These are phyloP conservation scores for Abrus pulchellus DNA, from an alignment of 306 rosid genomes.

Conservation along the genomic window DNA sequence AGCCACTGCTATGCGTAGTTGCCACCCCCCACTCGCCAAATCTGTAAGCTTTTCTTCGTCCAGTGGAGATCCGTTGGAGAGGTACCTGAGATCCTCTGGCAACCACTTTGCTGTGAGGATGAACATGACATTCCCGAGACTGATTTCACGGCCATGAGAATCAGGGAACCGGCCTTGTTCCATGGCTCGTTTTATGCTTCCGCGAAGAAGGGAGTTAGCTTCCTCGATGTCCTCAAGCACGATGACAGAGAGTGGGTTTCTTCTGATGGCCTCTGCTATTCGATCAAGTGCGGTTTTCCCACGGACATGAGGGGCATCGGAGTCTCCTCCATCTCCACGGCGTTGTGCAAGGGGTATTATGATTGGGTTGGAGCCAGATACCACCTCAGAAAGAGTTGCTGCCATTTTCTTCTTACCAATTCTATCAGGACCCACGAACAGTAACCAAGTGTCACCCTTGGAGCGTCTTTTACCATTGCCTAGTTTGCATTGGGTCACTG, in stretches of 20 bases:
- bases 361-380: constrained; percentile 76
- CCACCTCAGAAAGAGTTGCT: constrained; percentile 79
- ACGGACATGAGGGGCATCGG: constrained; percentile 69
- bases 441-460: constrained; percentile 88
- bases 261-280: constrained; percentile 80
- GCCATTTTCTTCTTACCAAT: constrained; percentile 98
- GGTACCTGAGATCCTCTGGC: constrained; percentile 74
- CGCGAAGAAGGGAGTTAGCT: constrained; percentile 66
- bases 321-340: constrained; percentile 64
- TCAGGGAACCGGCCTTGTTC: constrained; percentile 86
- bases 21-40: constrained; percentile 72
- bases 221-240: constrained; percentile 87
- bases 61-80: constrained; percentile 57
- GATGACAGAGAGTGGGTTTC: constrained; percentile 83
- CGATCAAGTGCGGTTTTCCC: constrained; percentile 89
- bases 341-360: constrained; percentile 67
- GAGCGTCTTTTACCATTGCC: constrained; percentile 77
- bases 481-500: constrained; percentile 77
- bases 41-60: constrained; percentile 72
- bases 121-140: constrained; percentile 83
- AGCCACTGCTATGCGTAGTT: constrained; percentile 68
- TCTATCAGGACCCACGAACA: constrained; percentile 88
- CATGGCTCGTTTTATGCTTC: constrained; percentile 84
- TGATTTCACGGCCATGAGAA: constrained; percentile 91
- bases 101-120: constrained; percentile 83